Conservation (phyloP, 768 basidiomycete genomes). For the Boletus rex-veris region DNA sequence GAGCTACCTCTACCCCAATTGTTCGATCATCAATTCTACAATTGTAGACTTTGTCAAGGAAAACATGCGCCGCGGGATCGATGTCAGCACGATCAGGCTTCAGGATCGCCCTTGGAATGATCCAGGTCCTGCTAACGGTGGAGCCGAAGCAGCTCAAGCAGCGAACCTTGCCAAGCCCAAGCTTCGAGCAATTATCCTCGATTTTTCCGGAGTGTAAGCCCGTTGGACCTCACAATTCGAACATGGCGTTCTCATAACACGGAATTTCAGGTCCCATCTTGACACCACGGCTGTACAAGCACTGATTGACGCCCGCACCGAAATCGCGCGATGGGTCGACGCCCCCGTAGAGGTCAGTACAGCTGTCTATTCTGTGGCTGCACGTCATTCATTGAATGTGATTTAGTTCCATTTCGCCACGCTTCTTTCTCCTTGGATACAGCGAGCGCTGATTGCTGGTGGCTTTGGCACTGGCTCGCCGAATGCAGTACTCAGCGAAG, state of each 20-base stretch:
- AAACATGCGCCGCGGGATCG: constrained; percentile 71
- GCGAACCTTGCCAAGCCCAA: constrained; percentile 56
- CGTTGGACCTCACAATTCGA: background rate
- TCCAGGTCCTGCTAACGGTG: constrained; percentile 61
- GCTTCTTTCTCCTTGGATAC: constrained; percentile 90
- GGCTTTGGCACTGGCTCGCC: constrained; percentile 80
- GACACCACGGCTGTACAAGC: constrained; percentile 92
- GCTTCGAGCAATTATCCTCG: constrained; percentile 85
- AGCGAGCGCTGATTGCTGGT: constrained; percentile 82
- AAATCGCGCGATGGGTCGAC: constrained; percentile 87
- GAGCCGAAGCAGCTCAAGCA: constrained; percentile 43
- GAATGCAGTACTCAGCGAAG: constrained; percentile 47
- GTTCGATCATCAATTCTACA: constrained; percentile 60
- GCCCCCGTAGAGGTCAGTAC: constrained; percentile 61
- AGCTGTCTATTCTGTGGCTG: background rate
- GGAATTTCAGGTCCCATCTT: constrained; percentile 63
- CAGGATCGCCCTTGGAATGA: constrained; percentile 94
- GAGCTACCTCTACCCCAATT: constrained; percentile 83
- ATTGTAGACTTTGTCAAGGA: constrained; percentile 81
- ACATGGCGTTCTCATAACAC: background rate
- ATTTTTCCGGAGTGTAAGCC: constrained; percentile 76
- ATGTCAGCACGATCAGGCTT: constrained; percentile 58
- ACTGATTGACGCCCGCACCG: constrained; percentile 81
- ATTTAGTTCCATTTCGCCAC: constrained; percentile 91
- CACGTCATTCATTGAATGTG: constrained; percentile 1